Base-by-base conservation (phyloP, 768 basidiomycete genomes). In the Boletellus emodensis region DNA sequence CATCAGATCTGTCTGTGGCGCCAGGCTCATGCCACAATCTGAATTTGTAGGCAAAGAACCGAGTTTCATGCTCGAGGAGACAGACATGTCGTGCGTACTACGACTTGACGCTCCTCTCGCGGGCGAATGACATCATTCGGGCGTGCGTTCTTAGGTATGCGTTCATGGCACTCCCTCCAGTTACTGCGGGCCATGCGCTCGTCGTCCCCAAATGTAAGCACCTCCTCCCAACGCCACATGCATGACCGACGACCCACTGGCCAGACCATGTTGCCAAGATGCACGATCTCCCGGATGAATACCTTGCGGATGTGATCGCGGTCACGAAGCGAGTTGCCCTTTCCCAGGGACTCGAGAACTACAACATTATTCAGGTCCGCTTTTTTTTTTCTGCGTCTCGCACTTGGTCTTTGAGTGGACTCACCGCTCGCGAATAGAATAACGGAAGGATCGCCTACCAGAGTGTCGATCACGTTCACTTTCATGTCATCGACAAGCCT, bases 401-500 rank as follows among this genome's bases (percentile, higher is more conserved):
- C 28, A 7, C 43, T n/a, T 2, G 20, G 20, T 20, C 20, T 26
- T 48, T 20, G 4, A 14, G 17, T 22, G 37, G 11, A 13, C 9
- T 39, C 26, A 35, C 18, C 38, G 8, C 13, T 10, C 30, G 11
- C 36, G 24, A 22, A 54, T 26, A 84, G 83, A 87, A 87, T 71
- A 87, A 87, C 61, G 85, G 85, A 6, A 63, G 72, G 46, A 71
- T 80, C 57, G 85, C 79, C 47, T 83, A 78, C 59, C 83, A 81
- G 71, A 74, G 77, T 35, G 90, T 95, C 36, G 78, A 83, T 49
- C 92, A 95, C 61, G 90, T 92, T 8, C 92, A 94, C 66, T 93
- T 92, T 71, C 92, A 97, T 62, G 77, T 96, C 56, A 94, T 96
- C 53, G 90, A 91, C 10, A 97, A 96, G 67, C 90, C 89, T 10